These are phyloP conservation scores for Aspergillus kassunensis DNA, from an alignment of 495 filamentous ascomycete genomes.

Conservation along the genomic window DNA sequence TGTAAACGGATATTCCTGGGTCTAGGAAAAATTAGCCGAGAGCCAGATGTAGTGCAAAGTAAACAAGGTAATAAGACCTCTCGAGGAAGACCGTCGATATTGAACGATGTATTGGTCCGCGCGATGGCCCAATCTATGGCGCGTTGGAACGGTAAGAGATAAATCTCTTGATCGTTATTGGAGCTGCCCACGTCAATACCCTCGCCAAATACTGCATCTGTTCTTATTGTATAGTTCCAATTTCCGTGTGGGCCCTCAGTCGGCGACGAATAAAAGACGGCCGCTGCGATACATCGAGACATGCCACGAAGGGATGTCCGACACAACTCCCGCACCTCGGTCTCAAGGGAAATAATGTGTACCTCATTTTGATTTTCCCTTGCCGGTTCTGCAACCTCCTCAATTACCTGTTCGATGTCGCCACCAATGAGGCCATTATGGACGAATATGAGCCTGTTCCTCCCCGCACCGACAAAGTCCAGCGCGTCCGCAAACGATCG, in stretches of 20 bases:
- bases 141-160: slow-evolving; percentile 71
- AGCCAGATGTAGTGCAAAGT: not conserved
- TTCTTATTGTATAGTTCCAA: slow-evolving; percentile 86
- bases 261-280: slow-evolving; percentile 69
- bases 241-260: slow-evolving; percentile 55
- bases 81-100: slow-evolving; percentile 37
- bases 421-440: slow-evolving; percentile 67
- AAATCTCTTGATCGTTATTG: slow-evolving; percentile 68
- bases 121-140: slow-evolving; percentile 73
- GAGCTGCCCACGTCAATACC: slow-evolving; percentile 55
- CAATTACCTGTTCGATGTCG: slow-evolving; percentile 68
- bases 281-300: slow-evolving; percentile 69
- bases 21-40: slow-evolving; percentile 11
- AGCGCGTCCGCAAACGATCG: slow-evolving; percentile 59
- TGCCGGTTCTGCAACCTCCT: slow-evolving; percentile 50
- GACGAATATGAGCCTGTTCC: slow-evolving; percentile 72
- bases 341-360: slow-evolving; percentile 44
- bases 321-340: slow-evolving; percentile 58
- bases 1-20: slow-evolving; percentile 71
- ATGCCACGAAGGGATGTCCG: slow-evolving; percentile 64
- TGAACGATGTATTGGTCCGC: slow-evolving; percentile 36
- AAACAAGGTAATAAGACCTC: slow-evolving; percentile 20
- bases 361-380: slow-evolving; percentile 52
- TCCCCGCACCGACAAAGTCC: slow-evolving; percentile 40
- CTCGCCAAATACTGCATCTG: slow-evolving; percentile 59